phyloP scores from a whole-genome alignment of 345 rosid genomes.

The Linum usitatissimum region DNA sequence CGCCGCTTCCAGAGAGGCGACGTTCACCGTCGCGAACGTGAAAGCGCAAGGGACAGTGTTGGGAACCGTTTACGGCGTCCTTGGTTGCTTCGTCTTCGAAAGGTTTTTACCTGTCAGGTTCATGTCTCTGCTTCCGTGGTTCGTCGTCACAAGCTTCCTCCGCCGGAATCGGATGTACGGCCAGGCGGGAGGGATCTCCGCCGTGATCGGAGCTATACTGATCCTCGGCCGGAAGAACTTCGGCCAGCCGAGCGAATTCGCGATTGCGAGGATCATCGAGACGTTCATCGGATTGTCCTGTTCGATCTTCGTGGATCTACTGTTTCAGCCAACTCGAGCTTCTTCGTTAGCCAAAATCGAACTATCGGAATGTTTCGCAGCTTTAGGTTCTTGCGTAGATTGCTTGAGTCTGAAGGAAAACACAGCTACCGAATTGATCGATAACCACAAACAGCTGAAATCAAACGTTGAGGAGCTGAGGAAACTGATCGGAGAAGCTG shows the following conservation, averaged over 20 bases:
- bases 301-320: constrained; percentile 50
- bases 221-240: constrained; percentile 69
- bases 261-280: constrained; percentile 73
- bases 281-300: constrained; percentile 75
- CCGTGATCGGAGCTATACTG: constrained; percentile 68
- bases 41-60: constrained; percentile 91
- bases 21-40: constrained; percentile 64
- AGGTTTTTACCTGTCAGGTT: constrained; percentile 57
- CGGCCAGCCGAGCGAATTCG: constrained; percentile 73
- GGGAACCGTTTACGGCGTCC: constrained; percentile 78
- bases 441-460: constrained; percentile 41
- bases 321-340: constrained; percentile 60
- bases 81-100: constrained; percentile 67
- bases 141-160: constrained; percentile 55
- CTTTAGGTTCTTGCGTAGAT: constrained; percentile 33
- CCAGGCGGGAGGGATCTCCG: constrained; percentile 78
- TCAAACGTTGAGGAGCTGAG: constrained; percentile 32
- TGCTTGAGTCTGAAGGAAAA: constrained; percentile 29
- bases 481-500: constrained; percentile 59
- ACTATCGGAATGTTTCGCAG: constrained; percentile 35
- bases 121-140: constrained; percentile 78
- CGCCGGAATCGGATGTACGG: constrained; percentile 67
- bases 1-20: constrained; percentile 52
- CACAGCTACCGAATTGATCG: constrained; percentile 17
- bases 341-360: constrained; percentile 51